phyloP scores from a whole-genome alignment of 108 stramenopile genomes.

The Nitzschia sp. region DNA sequence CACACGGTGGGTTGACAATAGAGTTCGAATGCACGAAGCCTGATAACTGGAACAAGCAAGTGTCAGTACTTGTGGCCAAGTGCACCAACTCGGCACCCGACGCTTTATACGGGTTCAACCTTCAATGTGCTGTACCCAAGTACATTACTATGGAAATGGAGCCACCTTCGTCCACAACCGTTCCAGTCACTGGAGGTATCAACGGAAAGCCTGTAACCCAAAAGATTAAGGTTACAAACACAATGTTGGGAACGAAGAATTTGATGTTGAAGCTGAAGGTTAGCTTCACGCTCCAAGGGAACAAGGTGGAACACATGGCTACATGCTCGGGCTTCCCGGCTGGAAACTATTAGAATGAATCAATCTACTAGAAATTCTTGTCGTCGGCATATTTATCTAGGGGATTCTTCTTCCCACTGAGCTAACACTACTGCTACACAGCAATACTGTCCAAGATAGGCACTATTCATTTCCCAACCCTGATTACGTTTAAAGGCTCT shows the following conservation, averaged over 20 bases:
- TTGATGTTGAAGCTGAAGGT: constrained; percentile 96
- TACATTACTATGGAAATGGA: constrained; percentile 95
- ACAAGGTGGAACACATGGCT: constrained; percentile 87
- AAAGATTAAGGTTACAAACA: constrained; percentile 86
- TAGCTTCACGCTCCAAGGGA: constrained; percentile 82
- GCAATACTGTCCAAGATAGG: too few species aligned
- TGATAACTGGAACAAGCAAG: constrained; percentile 79
- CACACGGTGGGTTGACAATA: constrained; percentile 72
- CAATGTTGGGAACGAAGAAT: constrained; percentile 90
- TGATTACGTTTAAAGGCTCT: constrained; percentile 13
- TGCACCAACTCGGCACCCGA: constrained; percentile 83
- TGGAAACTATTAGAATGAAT: constrained; percentile 58
- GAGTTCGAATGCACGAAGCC: constrained; percentile 86
- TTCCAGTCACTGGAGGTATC: constrained; percentile 63
- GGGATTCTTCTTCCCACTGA: too few species aligned
- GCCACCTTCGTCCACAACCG: constrained; percentile 87
- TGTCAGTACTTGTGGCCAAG: constrained; percentile 66
- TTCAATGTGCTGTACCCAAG: constrained; percentile 97
- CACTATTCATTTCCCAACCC: neutral
- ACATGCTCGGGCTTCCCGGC: constrained; percentile 83
- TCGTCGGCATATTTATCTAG: too few species aligned
- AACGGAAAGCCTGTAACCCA: constrained; percentile 84
- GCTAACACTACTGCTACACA: too few species aligned
- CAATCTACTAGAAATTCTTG: too few species aligned
- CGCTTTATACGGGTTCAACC: constrained; percentile 79